A percentile compares a stretch with the other conserved stretches of the same genome.
Conservation (phyloP, 2,329 filamentous ascomycete genomes). For the Orbilia oligospora region DNA sequence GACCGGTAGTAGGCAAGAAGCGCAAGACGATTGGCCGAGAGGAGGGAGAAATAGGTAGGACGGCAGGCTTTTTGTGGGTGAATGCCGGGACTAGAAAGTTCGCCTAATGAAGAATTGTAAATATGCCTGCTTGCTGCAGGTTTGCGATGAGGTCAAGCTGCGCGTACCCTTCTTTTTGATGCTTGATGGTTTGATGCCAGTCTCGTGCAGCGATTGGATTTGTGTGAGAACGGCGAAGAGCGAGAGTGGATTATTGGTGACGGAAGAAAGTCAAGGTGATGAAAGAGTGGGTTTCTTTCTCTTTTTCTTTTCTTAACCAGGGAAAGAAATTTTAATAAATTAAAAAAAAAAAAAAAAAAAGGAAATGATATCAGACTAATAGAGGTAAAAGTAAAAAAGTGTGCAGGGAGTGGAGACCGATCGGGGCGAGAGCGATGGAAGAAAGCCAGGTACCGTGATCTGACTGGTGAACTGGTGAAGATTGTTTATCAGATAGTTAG, state of each 20-base stretch:
- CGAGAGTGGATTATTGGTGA: constrained; percentile 27
- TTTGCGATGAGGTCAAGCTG: constrained; percentile 56
- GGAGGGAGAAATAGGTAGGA: neutral
- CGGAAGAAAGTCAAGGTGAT: constrained; percentile 14
- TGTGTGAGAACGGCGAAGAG: constrained; percentile 16
- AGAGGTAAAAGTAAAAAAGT: constrained; percentile 2
- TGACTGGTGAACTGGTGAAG: constrained; percentile 20
- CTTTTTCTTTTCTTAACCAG: neutral
- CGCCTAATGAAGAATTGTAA: constrained; percentile 38
- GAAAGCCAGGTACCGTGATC: constrained; percentile 49
- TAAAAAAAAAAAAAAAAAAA: constrained; percentile 18
- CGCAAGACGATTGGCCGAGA: constrained; percentile 43
- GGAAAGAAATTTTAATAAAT: constrained; percentile 18
- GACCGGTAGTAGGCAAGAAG: constrained; percentile 30
- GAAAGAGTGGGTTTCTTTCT: neutral
- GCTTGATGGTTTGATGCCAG: constrained; percentile 17
- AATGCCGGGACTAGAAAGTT: constrained; percentile 40
- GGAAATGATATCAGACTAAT: constrained; percentile 34
- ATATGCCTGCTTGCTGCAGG: constrained; percentile 25
- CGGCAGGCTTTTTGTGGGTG: constrained; percentile 40
- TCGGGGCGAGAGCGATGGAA: constrained; percentile 46
- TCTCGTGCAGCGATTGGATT: constrained; percentile 39
- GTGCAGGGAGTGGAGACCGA: constrained; percentile 52
- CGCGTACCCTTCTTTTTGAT: constrained; percentile 42
- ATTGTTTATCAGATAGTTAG: neutral